These are phyloP conservation scores for Ophiostoma perfectum DNA, from an alignment of 2,329 filamentous ascomycete species.

Conservation along the genomic window DNA sequence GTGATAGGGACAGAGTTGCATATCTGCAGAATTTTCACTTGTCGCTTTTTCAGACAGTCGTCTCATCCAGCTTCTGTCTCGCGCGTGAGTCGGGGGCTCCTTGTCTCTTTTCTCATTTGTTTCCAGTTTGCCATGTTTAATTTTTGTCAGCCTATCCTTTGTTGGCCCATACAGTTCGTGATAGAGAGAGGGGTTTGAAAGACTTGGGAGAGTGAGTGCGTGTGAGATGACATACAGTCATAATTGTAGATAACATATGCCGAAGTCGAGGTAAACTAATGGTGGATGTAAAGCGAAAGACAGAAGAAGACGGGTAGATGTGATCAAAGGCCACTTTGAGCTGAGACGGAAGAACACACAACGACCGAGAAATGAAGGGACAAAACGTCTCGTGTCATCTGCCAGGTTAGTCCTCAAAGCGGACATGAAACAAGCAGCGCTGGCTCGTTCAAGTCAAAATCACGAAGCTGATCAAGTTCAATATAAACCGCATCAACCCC, in stretches of 20 bases:
- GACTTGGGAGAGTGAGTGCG: not conserved
- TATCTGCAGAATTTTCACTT: constrained; percentile 8
- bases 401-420: too few species aligned
- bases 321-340: not conserved
- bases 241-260: too few species aligned
- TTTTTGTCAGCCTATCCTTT: not conserved
- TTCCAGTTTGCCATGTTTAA: not conserved
- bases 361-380: too few species aligned
- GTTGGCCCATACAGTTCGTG: not conserved
- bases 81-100: not conserved
- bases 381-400: too few species aligned
- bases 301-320: not conserved
- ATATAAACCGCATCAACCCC: not conserved
- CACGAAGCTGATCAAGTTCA: not conserved
- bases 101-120: not conserved
- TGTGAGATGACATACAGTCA: not conserved
- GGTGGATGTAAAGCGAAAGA: too few species aligned
- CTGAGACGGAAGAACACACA: too few species aligned
- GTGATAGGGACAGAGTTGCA: not conserved
- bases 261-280: too few species aligned
- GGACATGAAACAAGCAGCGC: not conserved
- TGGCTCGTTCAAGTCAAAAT: not conserved
- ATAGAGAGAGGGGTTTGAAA: not conserved
- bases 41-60: not conserved
- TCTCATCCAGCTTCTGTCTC: not conserved